A percentile compares a stretch with the other conserved stretches of the same genome.
Evolutionary conservation across 192 early-diverging fungal genomes (phyloP).

Genomic region (Entomortierella lignicola): DNA sequence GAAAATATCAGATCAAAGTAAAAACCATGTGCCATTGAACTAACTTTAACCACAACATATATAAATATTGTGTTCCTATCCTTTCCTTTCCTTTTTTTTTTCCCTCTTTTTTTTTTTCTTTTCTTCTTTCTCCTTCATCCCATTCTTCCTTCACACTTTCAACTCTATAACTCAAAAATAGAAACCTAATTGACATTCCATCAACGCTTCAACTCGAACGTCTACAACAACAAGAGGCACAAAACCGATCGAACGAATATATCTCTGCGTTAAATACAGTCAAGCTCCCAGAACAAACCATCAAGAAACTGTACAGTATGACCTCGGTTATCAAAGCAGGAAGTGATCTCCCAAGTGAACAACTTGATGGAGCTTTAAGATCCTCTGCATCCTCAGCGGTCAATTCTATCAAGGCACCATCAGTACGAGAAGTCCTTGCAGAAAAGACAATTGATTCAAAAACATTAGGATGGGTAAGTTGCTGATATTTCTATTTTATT

Average conservation of each 20-base stretch:
- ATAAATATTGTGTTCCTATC: not conserved
- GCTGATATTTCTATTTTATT: not conserved
- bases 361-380: constrained; percentile 12
- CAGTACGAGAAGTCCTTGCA: constrained; percentile 41
- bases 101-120: not conserved
- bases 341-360: constrained; percentile 12
- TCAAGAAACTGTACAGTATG: constrained; percentile 53
- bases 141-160: constrained; percentile 1
- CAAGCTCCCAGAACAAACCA: constrained; percentile 47
- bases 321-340: constrained; percentile 42
- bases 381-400: constrained; percentile 32
- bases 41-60: constrained; percentile 1
- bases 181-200: constrained; percentile 52
- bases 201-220: constrained; percentile 49
- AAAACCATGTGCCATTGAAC: not conserved
- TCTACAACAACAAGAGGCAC: constrained; percentile 50
- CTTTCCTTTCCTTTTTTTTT: not conserved
- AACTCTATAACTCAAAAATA: not conserved
- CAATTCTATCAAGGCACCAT: constrained; percentile 42
- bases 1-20: not conserved
- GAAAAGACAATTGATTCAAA: constrained; percentile 51
- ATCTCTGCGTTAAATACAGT: constrained; percentile 47
- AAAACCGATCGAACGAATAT: constrained; percentile 49
- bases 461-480: constrained; percentile 49
- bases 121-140: constrained; percentile 4